Base-by-base conservation (phyloP, 345 rosid species). In the Pugionium cornutum region DNA sequence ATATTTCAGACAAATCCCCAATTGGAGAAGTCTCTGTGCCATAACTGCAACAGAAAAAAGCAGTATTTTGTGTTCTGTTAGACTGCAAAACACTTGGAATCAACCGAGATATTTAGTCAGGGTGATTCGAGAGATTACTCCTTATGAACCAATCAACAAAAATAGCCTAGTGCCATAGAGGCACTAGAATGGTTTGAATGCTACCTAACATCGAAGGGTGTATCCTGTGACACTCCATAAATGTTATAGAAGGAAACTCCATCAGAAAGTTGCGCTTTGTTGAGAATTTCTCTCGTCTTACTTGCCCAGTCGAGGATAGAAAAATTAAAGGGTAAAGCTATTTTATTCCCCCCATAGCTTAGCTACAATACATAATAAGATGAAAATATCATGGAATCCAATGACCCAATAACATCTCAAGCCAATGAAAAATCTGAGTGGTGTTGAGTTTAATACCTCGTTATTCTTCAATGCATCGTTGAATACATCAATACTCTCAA, bases 171-270 rank as follows among this genome's bases (percentile, higher is more conserved):
- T 25, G 26, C 58, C 43, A 31, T 30, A 49, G 25, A 58, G 36
- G 18, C 42, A 30, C 54, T 30, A 36, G 44, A 46, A 42, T 54
- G 27, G 48, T 48, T 30, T 52, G 7, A 53, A 47, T 54, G 68
- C 83, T 85, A 91, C 96, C 94, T 73, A 68, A 88, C 94, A 74
- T 91, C 87, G 30, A 91, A 91, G 55, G 91, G 94, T 0, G 96
- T 86, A 74, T 86, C 89, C 52, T 66, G 80, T 10, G 98, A 80
- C 70, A 84, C 84, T 76, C 96, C 98, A 49, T 66, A 86, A 28
- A 91, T 84, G 78, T 86, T 91, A 63, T 86, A 91, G 80, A 86
- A 91, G 69, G 78, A 56, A 39, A 91, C 82, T 56, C 83, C 89
- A 72, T 79, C 73, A 1, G 96, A 96, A 53, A 91, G 87, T 71